Base-by-base conservation (phyloP, 2,329 filamentous ascomycete species). In the Bipolaris sorokiniana region DNA sequence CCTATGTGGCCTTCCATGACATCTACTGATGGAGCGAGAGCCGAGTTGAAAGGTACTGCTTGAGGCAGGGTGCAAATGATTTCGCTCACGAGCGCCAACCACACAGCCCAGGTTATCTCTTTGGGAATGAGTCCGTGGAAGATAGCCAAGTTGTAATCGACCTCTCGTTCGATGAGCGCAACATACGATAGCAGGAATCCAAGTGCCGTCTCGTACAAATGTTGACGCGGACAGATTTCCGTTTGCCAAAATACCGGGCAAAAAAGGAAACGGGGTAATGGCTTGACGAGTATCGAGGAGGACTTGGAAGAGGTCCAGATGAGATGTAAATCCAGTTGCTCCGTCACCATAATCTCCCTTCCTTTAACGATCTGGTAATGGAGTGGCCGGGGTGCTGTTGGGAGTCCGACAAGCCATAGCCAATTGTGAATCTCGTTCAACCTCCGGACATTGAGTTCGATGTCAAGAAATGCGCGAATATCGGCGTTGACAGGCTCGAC, bases 311-410 rank as follows among this genome's bases (percentile, higher is more conserved):
- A 62, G 1, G 63, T 61, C 66, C 66, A 68, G 13, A 68, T 54
- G 13, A 67, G 58, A 47, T 68, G 66, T 13, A 68, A 56, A 52
- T 68, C 66, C 7, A 65, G 31, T 42, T 68, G 63, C 20, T 68
- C 66, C 7, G 64, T 55, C 13, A 67, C 47, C 7, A 64, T 54
- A 33, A 68, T 68, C 6, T 66, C 58, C 36, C 66, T 54, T 47
- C 63, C 62, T 51, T 67, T 68, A 11, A 67, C 37, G 15, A 56
- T 41, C 20, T 67, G 65, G 44, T 65, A 63, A 54, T 68, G 66
- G 15, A 68, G 49, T 36, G 65, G 56, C 7, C 63, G 59, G 10
- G 66, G 64, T 3, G 57, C 51, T 6, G 58, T 42, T 31, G 66
- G 66, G 10, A 68, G 58, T 5, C 66, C 65, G 16, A 56, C 58